phyloP scores from a whole-genome alignment of 1,284 basidiomycete genomes.

The Puccinia polysora region DNA sequence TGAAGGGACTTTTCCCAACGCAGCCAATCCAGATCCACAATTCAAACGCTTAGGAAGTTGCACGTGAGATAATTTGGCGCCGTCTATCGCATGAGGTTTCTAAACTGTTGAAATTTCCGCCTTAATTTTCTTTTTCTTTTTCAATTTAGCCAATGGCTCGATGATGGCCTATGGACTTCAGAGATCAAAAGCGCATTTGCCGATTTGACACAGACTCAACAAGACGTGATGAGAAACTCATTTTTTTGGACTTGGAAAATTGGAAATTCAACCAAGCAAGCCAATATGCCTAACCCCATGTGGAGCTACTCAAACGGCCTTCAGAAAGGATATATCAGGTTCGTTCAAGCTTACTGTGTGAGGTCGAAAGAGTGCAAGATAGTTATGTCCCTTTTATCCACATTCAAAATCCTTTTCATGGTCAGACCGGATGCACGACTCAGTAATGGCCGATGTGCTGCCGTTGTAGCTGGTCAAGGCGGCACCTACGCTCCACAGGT shows the following conservation, averaged over 20 bases:
- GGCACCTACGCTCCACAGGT: constrained; percentile 4
- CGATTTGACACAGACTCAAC: constrained; percentile 39
- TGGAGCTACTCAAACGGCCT: constrained; percentile 38
- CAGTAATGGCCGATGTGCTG: constrained; percentile 37
- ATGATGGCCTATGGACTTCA: constrained; percentile 37
- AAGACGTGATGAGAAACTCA: constrained; percentile 43
- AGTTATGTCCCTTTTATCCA: not conserved
- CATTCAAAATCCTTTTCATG: not conserved
- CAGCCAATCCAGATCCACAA: constrained; percentile 25
- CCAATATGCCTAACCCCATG: constrained; percentile 42
- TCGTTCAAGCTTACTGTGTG: not conserved
- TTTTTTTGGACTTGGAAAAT: constrained; percentile 45
- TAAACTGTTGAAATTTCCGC: too few species aligned
- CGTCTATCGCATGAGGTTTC: too few species aligned
- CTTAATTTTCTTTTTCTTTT: not conserved
- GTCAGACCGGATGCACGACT: constrained; percentile 36
- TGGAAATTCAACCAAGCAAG: constrained; percentile 40
- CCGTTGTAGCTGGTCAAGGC: constrained; percentile 29
- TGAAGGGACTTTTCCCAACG: constrained; percentile 43
- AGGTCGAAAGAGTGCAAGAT: too few species aligned
- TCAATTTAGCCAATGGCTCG: constrained; percentile 33
- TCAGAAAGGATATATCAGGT: constrained; percentile 41
- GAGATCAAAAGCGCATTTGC: constrained; percentile 37
- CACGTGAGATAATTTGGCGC: constrained; percentile 14
- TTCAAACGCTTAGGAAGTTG: constrained; percentile 38